Conservation (phyloP, 257 asterid species). For the Petrea volubilis region DNA sequence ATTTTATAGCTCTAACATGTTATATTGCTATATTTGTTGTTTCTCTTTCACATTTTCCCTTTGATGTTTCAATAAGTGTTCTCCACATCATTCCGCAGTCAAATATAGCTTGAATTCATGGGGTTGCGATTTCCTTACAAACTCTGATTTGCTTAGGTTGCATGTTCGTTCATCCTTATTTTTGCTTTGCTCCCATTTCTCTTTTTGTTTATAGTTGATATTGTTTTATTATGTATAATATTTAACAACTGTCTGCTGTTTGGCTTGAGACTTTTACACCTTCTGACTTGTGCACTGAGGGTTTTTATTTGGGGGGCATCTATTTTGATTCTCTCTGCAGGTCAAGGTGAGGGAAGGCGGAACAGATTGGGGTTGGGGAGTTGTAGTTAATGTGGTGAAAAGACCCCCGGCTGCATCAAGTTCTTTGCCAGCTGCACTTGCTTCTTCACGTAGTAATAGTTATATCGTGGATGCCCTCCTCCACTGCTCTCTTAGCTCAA, state of each 20-base stretch:
- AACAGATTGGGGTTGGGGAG: constrained; percentile 99
- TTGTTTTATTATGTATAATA: not conserved
- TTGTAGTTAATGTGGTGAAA: constrained; percentile 92
- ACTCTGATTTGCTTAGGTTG: constrained; percentile 16
- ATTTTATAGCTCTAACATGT: not conserved
- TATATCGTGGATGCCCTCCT: constrained; percentile 90
- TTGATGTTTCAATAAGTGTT: not conserved
- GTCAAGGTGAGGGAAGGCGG: constrained; percentile 93
- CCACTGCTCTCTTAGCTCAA: constrained; percentile 75
- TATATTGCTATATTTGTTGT: not conserved
- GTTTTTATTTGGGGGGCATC: not conserved
- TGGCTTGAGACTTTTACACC: not conserved
- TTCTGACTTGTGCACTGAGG: not conserved
- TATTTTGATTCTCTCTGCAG: constrained; percentile 36
- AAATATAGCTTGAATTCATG: not conserved
- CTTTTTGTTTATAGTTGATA: not conserved
- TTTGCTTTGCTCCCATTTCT: not conserved
- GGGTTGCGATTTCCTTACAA: not conserved
- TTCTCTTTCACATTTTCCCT: not conserved
- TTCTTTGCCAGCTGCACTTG: constrained; percentile 86
- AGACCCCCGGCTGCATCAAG: constrained; percentile 60
- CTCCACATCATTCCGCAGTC: constrained; percentile 8
- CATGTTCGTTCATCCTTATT: constrained; percentile 16
- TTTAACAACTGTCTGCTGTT: constrained; percentile 1
- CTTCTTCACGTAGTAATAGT: constrained; percentile 79